Evolutionary conservation across 2,329 filamentous ascomycete species (phyloP), one percentile per base, ranked within the genome.

Genomic region (Trichophyton equinum): DNA sequence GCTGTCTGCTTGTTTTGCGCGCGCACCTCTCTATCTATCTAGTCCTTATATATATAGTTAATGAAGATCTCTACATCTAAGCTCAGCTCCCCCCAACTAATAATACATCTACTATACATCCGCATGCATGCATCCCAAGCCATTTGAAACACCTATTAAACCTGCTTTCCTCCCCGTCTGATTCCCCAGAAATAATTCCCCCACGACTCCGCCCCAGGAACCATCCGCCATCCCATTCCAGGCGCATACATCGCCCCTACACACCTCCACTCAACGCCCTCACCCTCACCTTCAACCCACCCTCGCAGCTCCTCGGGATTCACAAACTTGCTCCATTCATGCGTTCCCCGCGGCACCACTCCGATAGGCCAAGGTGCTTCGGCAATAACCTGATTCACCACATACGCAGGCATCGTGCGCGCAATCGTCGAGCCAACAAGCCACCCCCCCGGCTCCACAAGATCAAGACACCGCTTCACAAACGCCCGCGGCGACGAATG

Each of bases 151-250:
- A 33, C 30, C 30, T 9, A 36, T 11, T 11, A 22, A 25, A 53
- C 49, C 57, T 27, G 74, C 76, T 71, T 78, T 86, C 75, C 85
- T 27, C 25, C 25, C 25, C 25, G 25, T 6, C 25, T 83, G 49
- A 96, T 85, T 7, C 83, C 94, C 73, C 96, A 95, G 74, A 99
- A 97, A 76, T 97, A 99, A 73, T 99, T 99, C 8, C 92, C 92
- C 69, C 89, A 84, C 69, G 83, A 84, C 77, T 97, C 92, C 68
- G 90, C 88, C 2, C 89, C 88, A 25, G 76, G 73, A 3, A 96
- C 85, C 72, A 89, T 83, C 75, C 82, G 91, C 94, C 94, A 97
- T 2, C 94, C 94, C 51, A 96, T 61, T 0, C 89, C 91, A 0
- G 94, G 94, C 60, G 97, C 81, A 77, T 96, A 99, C 56, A 96